Percentiles rank a stretch among this genome's conserved stretches.
These are phyloP conservation scores for Funneliformis mosseae DNA, from an alignment of 192 early-diverging fungal species.

Conservation along the genomic window DNA sequence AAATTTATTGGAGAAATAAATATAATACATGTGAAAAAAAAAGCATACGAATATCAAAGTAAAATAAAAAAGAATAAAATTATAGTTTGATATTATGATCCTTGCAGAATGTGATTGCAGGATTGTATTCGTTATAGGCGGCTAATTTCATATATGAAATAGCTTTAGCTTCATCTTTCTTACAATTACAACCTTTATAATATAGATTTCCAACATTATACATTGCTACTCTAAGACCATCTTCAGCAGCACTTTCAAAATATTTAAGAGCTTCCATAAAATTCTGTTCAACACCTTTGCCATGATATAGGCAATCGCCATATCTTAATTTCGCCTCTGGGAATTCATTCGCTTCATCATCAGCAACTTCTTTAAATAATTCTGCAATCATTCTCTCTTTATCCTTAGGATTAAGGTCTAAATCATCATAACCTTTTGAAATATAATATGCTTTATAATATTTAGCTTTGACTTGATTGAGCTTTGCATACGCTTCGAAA, in stretches of 20 bases:
- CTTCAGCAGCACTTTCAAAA: slow-evolving; percentile 3
- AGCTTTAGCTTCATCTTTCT: neutral
- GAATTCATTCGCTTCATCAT: neutral
- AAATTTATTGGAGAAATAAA: too few relatives aligned
- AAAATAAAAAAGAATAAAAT: too few relatives aligned
- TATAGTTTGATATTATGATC: neutral
- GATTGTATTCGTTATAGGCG: neutral
- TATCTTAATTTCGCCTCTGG: neutral
- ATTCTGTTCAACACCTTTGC: neutral
- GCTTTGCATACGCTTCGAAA: neutral
- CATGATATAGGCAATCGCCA: neutral
- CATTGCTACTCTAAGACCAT: neutral
- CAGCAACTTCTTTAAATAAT: slow-evolving; percentile 19
- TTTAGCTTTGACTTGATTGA: neutral
- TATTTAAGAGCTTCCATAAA: neutral
- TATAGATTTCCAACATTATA: neutral
- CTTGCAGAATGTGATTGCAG: neutral
- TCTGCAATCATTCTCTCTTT: neutral
- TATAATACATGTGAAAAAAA: too few relatives aligned
- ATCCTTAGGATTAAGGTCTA: neutral
- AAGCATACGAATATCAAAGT: too few relatives aligned
- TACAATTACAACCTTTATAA: neutral
- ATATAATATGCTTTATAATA: neutral
- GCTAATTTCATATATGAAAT: neutral
- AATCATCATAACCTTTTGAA: neutral